Conservation (phyloP, 164 flowering plant genomes). For the Chimonanthus praecox region DNA sequence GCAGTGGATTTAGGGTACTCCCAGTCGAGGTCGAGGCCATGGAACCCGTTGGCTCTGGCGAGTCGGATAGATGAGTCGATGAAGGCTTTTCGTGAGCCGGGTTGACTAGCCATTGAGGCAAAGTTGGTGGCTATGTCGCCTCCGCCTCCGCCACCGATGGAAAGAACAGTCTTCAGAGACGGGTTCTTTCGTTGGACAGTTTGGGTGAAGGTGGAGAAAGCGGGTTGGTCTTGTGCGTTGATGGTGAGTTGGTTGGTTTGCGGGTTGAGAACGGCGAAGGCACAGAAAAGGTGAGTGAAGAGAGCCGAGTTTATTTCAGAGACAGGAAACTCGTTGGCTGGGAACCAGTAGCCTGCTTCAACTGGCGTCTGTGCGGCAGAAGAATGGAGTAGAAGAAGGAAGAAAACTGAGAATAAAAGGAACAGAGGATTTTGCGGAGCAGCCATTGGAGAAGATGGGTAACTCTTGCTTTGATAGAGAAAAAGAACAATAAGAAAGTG, state of each 20-base stretch:
- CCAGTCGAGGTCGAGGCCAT: conserved; percentile 45
- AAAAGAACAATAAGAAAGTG: no score
- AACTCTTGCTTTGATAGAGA: neutral
- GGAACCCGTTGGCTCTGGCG: conserved; percentile 28
- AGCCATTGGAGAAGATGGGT: neutral
- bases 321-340: conserved; percentile 11
- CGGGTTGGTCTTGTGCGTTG: conserved; percentile 11
- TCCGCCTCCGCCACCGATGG: conserved; percentile 25
- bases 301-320: conserved; percentile 24
- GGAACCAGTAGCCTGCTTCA: conserved; percentile 27
- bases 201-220: conserved; percentile 35
- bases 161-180: conserved; percentile 17
- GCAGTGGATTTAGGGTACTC: conserved; percentile 14
- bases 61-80: conserved; percentile 35
- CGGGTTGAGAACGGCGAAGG: conserved; percentile 29
- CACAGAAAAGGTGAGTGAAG: conserved; percentile 47
- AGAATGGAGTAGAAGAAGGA: neutral
- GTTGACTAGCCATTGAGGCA: conserved; percentile 26
- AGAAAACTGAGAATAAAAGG: neutral
- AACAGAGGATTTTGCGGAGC: neutral
- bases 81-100: conserved; percentile 25
- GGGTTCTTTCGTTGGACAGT: conserved; percentile 4
- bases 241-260: conserved; percentile 22
- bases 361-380: neutral
- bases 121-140: neutral